Evolutionary conservation across 371 early-diverging fungal species (phyloP), one percentile per base, ranked within the genome.

Genomic region (Mortierella sp.): DNA sequence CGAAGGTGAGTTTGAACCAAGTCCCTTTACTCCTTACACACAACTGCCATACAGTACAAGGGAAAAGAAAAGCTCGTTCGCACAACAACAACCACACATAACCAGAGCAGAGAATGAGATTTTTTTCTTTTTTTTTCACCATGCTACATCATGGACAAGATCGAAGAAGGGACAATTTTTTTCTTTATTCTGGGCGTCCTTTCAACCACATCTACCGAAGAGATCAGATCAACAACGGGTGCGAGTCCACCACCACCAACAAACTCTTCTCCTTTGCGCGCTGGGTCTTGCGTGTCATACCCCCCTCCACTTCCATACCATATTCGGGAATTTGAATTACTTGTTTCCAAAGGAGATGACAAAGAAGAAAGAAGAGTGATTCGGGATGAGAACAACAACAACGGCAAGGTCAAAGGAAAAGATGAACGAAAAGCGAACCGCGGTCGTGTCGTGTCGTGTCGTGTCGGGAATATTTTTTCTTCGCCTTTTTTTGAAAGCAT

Each of bases 1-100:
- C 45, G 99, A 98, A 93, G 98, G 98, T 97, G 92, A 88, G 69
- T 77, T 45, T 45, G 68, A 68, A 64, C 53, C 61, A 19, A 19
- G 26, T 14, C 34, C 29, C 50, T 68, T 37, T 37, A 29, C 48
- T 39, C 53, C 24, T 53, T 9, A 10, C 63, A 13, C 68, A 19
- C 29, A 13, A 4, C 10, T 19, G 7, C 66, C 53, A 29, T 19
- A 45, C n/a, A 2, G 9, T 22, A 16, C 22, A 61, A 55, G 55
- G 55, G 22, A 47, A 47, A 14, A 22, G 22, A 48, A 19, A 48
- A n/a, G n/a, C n/a, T n/a, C n/a, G n/a, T n/a, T n/a, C n/a, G 7
- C 24, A n/a, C 9, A 5, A 24, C 50, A 50, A n/a, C 50, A 50
- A 22, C 9, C 47, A 47, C 24, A 22, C n/a, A n/a, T n/a, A n/a